Percentiles rank a stretch among this genome's conserved stretches.
Evolutionary conservation across 495 filamentous ascomycete species (phyloP).

Genomic region (Penicillium coprophilum): DNA sequence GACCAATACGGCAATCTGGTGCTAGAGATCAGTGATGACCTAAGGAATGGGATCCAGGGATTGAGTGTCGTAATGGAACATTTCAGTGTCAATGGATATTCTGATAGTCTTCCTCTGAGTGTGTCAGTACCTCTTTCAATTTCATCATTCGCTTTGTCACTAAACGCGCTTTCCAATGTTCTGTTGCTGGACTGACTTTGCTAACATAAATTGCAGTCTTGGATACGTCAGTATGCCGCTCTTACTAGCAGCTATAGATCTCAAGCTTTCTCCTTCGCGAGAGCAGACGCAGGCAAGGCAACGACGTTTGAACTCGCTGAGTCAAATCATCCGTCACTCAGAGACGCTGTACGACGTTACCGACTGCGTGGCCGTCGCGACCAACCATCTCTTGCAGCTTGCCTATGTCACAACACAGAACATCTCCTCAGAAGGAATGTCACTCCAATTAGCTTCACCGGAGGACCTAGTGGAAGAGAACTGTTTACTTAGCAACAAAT

Average conservation of each 20-base stretch:
- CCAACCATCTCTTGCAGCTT: constrained; percentile 35
- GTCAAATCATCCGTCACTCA: constrained; percentile 34
- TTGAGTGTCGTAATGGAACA: constrained; percentile 32
- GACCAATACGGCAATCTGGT: constrained; percentile 19
- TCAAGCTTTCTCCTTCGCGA: constrained; percentile 33
- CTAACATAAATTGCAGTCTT: constrained; percentile 16
- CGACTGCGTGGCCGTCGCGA: constrained; percentile 31
- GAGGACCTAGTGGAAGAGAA: neutral
- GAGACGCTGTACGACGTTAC: constrained; percentile 35
- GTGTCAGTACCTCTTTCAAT: constrained; percentile 22
- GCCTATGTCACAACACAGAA: constrained; percentile 34
- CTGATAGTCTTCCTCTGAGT: constrained; percentile 31
- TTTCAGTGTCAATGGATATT: constrained; percentile 28
- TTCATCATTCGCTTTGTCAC: neutral
- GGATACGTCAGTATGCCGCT: constrained; percentile 39
- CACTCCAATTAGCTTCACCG: neutral
- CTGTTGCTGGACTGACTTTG: neutral
- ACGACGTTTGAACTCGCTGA: constrained; percentile 27
- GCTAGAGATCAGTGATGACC: constrained; percentile 19
- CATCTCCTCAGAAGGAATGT: constrained; percentile 25
- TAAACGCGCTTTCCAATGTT: neutral
- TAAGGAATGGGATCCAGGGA: constrained; percentile 24
- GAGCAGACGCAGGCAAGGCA: constrained; percentile 22
- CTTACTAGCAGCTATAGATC: constrained; percentile 35
- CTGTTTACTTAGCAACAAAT: neutral